A percentile compares a stretch with the other conserved stretches of the same genome.
Conservation (phyloP, 164 flowering plant genomes). For the Stephania cephalantha region DNA sequence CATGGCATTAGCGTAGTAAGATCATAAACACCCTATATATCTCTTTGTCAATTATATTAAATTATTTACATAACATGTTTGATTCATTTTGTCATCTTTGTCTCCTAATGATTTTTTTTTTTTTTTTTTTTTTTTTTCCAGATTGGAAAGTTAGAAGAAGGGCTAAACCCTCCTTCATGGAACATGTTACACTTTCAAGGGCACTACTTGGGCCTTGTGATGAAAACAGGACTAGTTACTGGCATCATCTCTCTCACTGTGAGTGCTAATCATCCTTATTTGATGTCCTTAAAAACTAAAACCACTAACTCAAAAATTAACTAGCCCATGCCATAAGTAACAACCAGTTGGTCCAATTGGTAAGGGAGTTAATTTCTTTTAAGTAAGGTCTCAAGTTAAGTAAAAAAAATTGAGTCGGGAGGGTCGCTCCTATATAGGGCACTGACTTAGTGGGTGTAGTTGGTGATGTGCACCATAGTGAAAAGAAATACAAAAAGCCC, state of each 20-base stretch:
- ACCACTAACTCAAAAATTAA: too few species aligned
- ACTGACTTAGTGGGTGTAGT: too few species aligned
- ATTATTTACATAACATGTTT: not conserved
- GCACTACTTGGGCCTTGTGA: conserved; percentile 45
- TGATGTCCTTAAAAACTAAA: not conserved
- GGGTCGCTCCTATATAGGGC: too few species aligned
- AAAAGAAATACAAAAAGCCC: too few species aligned
- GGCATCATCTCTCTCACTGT: conserved; percentile 95
- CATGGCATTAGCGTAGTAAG: conserved; percentile 81
- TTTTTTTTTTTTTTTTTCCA: conserved; percentile 8
- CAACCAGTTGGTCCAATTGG: too few species aligned
- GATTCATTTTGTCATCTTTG: too few species aligned
- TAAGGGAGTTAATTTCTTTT: too few species aligned
- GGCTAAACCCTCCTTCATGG: conserved; percentile 87
- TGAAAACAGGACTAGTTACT: conserved; percentile 83
- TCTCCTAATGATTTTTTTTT: not conserved
- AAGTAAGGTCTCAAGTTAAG: too few species aligned
- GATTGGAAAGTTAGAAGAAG: conserved; percentile 81
- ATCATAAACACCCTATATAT: not conserved
- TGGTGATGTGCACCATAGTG: too few species aligned
- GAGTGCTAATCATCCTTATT: conserved; percentile 18
- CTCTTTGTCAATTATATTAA: not conserved
- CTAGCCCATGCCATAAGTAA: too few species aligned
- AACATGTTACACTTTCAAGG: conserved; percentile 63
- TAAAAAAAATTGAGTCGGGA: too few species aligned